phyloP scores from a whole-genome alignment of 148 eudicot species.

The Arbutus unedo region DNA sequence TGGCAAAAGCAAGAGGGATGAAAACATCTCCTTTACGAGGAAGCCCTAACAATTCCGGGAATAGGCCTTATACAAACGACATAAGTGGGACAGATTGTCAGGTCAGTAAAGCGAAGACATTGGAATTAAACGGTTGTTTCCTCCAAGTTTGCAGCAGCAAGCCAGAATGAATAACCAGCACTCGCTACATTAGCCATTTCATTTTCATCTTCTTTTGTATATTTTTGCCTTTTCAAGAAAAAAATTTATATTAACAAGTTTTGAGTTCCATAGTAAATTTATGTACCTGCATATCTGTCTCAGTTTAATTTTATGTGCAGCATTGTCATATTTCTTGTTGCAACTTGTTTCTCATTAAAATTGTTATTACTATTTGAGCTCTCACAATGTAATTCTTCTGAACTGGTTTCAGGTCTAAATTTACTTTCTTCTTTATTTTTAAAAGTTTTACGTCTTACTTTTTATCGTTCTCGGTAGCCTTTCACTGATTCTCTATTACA shows the following conservation, averaged over 20 bases:
- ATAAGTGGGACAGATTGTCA: constrained; percentile 16
- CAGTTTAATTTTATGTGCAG: not conserved
- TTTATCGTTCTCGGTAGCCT: not conserved
- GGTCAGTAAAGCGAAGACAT: constrained; percentile 11
- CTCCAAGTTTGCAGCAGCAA: not conserved
- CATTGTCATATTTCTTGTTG: not conserved
- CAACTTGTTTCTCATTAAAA: not conserved
- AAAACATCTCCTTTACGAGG: constrained; percentile 12
- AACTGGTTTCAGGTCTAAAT: not conserved
- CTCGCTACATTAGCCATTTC: not conserved
- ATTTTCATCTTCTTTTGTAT: not conserved
- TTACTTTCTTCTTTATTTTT: not conserved
- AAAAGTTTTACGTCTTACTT: too few species aligned
- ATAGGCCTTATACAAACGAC: constrained; percentile 14
- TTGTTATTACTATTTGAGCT: constrained; percentile 2
- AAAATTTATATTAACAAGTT: not conserved
- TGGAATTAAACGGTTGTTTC: not conserved
- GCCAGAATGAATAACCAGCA: not conserved
- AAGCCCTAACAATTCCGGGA: not conserved
- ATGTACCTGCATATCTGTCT: not conserved
- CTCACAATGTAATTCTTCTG: not conserved
- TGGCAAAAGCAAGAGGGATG: constrained; percentile 16
- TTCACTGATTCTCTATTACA: not conserved
- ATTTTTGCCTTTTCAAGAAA: not conserved
- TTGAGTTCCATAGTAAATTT: not conserved